phyloP scores from a whole-genome alignment of 2,329 filamentous ascomycete genomes.

The Penicillium sp. region DNA sequence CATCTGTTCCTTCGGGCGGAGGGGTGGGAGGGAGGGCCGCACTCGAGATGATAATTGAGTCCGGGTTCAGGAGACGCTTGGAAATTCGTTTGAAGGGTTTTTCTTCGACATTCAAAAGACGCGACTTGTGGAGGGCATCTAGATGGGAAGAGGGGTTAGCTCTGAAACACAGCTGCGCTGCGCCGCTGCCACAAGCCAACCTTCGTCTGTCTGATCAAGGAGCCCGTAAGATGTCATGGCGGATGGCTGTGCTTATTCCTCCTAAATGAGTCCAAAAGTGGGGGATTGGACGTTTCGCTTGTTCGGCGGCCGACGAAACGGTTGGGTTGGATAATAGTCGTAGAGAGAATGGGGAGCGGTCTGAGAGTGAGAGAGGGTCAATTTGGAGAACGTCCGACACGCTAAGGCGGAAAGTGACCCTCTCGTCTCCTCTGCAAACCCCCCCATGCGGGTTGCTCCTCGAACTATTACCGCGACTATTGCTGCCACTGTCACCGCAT shows the following conservation, averaged over 20 bases:
- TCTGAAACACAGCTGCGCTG: slow-evolving; percentile 16
- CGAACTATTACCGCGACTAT: slow-evolving; percentile 14
- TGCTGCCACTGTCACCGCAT: slow-evolving; percentile 6
- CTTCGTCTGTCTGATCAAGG: slow-evolving; percentile 70
- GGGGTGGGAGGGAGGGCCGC: slow-evolving; percentile 67
- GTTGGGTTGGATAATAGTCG: slow-evolving; percentile 13
- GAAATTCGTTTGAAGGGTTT: slow-evolving; percentile 89
- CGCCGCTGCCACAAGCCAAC: slow-evolving; percentile 29
- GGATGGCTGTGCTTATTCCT: slow-evolving; percentile 8
- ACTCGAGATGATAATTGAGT: slow-evolving; percentile 64
- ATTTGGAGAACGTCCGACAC: slow-evolving; percentile 1
- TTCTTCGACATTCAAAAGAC: slow-evolving; percentile 88
- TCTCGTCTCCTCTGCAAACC: background rate
- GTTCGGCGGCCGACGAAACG: slow-evolving; percentile 25
- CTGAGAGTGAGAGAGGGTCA: slow-evolving; percentile 6
- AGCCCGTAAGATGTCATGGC: slow-evolving; percentile 66
- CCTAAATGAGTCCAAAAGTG: background rate
- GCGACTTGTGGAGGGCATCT: slow-evolving; percentile 84
- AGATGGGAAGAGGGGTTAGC: slow-evolving; percentile 25
- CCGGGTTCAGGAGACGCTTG: slow-evolving; percentile 74
- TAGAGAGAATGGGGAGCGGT: slow-evolving; percentile 22
- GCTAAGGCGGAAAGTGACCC: slow-evolving; percentile 17
- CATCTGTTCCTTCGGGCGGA: slow-evolving; percentile 63
- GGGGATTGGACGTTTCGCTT: slow-evolving; percentile 7
- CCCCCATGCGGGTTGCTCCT: slow-evolving; percentile 12